These are phyloP conservation scores for Trifolium dubium DNA, from an alignment of 306 rosid genomes.

Conservation along the genomic window DNA sequence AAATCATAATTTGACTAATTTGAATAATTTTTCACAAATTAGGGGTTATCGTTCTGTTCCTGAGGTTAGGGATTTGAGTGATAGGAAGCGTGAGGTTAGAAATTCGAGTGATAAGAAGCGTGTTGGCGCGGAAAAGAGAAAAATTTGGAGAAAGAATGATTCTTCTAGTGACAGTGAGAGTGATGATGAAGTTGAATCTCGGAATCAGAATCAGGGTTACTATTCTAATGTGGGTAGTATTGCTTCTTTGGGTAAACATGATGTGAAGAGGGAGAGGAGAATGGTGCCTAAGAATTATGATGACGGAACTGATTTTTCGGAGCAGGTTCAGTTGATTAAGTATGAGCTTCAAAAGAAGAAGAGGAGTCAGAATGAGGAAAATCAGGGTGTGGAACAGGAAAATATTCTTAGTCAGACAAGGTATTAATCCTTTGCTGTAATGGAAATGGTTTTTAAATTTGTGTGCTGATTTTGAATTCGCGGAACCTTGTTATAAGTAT, in stretches of 20 bases:
- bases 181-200: constrained; percentile 39
- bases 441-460: neutral
- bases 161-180: constrained; percentile 51
- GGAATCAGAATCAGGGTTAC: neutral
- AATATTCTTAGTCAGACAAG: constrained; percentile 65
- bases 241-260: constrained; percentile 80
- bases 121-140: constrained; percentile 31
- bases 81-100: constrained; percentile 16
- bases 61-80: constrained; percentile 34
- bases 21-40: constrained; percentile 11
- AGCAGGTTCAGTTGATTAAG: constrained; percentile 71
- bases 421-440: constrained; percentile 39
- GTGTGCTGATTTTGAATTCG: neutral
- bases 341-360: constrained; percentile 63
- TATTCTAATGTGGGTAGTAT: constrained; percentile 58
- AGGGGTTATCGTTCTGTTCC: constrained; percentile 59
- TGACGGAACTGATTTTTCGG: constrained; percentile 54
- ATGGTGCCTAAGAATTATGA: constrained; percentile 49
- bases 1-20: constrained; percentile 25
- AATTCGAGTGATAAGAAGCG: neutral
- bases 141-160: constrained; percentile 48
- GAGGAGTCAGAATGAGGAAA: constrained; percentile 44
- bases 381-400: constrained; percentile 47
- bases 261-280: constrained; percentile 70
- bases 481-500: neutral